phyloP scores from a whole-genome alignment of 192 early-diverging fungal species.

The Podila epigama region DNA sequence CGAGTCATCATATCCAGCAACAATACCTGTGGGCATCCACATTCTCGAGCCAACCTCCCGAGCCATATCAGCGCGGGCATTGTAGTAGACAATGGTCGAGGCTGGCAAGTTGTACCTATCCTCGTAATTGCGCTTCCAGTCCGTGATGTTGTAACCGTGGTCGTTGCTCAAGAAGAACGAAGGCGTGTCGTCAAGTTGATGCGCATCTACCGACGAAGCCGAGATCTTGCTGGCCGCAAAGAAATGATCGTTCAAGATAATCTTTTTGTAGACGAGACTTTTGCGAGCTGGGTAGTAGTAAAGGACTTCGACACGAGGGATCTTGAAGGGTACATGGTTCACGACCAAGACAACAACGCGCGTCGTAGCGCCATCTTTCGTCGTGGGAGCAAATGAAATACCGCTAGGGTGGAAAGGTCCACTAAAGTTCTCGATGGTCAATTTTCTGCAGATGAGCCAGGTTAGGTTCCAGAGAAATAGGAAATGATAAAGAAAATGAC shows the following conservation, averaged over 20 bases:
- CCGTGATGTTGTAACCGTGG: slow-evolving; percentile 43
- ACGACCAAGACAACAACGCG: slow-evolving; percentile 39
- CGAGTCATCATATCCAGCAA: slow-evolving; percentile 12
- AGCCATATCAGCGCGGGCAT: slow-evolving; percentile 31
- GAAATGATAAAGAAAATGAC: background rate
- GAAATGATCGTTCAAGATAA: slow-evolving; percentile 29
- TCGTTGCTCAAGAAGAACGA: slow-evolving; percentile 40
- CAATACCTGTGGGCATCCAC: slow-evolving; percentile 28
- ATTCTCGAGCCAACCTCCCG: slow-evolving; percentile 42
- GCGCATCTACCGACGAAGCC: slow-evolving; percentile 12
- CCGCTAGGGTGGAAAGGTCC: slow-evolving; percentile 49
- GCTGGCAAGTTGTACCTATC: slow-evolving; percentile 47
- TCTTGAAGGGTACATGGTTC: slow-evolving; percentile 42
- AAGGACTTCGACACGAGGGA: slow-evolving; percentile 40
- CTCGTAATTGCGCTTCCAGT: slow-evolving; percentile 49
- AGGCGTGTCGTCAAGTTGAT: slow-evolving; percentile 38
- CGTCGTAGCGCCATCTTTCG: slow-evolving; percentile 39
- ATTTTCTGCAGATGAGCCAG: slow-evolving; percentile 37
- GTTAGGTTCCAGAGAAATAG: background rate
- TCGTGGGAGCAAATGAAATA: slow-evolving; percentile 31
- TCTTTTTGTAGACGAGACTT: slow-evolving; percentile 47
- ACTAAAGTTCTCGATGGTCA: slow-evolving; percentile 39
- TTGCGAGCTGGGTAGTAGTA: slow-evolving; percentile 50
- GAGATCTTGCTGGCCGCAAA: slow-evolving; percentile 45
- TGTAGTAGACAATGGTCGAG: slow-evolving; percentile 33